Evolutionary conservation across 176 grass and related monocot species (phyloP), one percentile per base, ranked within the genome.

Genomic region (Carex myosuroides): DNA sequence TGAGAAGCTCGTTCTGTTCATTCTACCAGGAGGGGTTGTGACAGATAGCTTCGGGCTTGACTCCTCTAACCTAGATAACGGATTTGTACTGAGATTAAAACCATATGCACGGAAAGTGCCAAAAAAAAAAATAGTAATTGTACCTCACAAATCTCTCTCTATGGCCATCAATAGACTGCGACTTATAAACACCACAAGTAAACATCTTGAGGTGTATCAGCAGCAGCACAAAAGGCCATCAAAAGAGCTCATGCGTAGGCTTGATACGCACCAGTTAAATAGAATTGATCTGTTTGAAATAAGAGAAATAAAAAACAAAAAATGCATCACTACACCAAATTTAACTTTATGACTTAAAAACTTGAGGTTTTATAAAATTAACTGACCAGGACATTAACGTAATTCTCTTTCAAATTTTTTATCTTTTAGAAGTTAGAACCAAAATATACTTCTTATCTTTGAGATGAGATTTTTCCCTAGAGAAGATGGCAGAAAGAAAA

Each of bases 81-180:
- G 39, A 24, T 63, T 77, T 75, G 22, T 32, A 17, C 13, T 56
- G 73, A 77, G 50, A 56, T 56, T 30, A 32, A 77, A 77, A 77
- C 12, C 9, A 50, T 73, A 56, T 55, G 50, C 50, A 16, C 52
- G 57, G 12, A 29, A 73, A 48, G 11, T 9, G 5, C 12, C 44
- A 1, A 65, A 55, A 21, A 39, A 39, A 70, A 46, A 6, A 39
- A 44, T 39, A 56, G 21, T n/a, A 71, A 53, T 20, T 22, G 80
- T 52, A 87, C 92, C 89, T 85, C 77, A 97, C 84, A 79, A 92
- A 92, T 84, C 62, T 90, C 42, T 90, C 90, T 84, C 37, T 85
- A 24, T 84, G 87, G 13, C 92, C 92, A 83, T 84, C 82, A 79
- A 90, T 97, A 65, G 81, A 82, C 32, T 89, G 84, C 1, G 86